Evolutionary conservation across 169 alveolate genomes (phyloP).

Genomic region (Condylostoma magnum): DNA sequence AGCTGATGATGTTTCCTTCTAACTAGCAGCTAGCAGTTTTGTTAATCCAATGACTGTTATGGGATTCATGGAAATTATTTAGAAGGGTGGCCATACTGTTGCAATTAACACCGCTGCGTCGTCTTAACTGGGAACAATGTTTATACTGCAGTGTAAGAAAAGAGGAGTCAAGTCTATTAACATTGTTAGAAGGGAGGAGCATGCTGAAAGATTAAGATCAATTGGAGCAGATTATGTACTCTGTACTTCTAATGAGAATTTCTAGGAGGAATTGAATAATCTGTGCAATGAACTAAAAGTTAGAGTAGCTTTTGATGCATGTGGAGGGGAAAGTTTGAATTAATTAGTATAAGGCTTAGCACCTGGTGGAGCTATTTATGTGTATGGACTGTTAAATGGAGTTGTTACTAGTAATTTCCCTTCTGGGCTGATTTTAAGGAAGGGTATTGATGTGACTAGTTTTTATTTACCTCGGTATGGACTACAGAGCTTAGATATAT

Average conservation of each 20-base stretch:
- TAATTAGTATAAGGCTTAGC: neutral
- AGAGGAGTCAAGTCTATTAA: neutral
- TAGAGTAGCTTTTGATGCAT: conserved; percentile 19
- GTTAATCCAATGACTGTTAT: conserved; percentile 22
- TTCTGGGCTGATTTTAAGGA: no score
- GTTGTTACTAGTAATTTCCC: no score
- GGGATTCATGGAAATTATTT: neutral
- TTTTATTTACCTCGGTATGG: no score
- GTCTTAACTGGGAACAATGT: neutral
- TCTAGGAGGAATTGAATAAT: neutral
- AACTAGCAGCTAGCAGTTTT: conserved; percentile 8
- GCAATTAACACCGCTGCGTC: conserved; percentile 13
- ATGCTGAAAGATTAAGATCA: neutral
- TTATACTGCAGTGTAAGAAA: neutral
- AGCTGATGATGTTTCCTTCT: neutral
- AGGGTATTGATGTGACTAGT: no score
- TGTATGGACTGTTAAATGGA: conserved; percentile 15
- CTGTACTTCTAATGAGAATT: neutral
- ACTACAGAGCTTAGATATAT: no score
- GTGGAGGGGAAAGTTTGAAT: conserved; percentile 14
- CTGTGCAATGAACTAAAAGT: neutral
- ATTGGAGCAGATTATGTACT: conserved; percentile 25
- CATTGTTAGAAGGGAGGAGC: conserved; percentile 21
- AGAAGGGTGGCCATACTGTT: neutral
- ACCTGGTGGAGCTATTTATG: neutral